Evolutionary conservation across 139 green algal genomes (phyloP), one percentile per base, ranked within the genome.

Genomic region (Yamagishiella unicocca): DNA sequence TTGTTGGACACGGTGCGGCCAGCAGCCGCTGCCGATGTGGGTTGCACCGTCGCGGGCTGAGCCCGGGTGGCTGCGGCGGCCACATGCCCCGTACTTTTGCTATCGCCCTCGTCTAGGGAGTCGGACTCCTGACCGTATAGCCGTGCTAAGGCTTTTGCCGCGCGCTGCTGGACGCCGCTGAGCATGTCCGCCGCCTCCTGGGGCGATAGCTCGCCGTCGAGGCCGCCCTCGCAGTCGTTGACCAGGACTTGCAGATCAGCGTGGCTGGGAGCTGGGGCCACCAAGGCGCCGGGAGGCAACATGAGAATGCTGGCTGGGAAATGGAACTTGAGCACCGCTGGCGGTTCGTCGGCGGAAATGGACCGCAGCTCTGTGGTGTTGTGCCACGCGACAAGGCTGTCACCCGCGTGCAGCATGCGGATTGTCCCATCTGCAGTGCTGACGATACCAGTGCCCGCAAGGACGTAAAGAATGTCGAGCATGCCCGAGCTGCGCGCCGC

Each of bases 271-370:
- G 42, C 4, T 6, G 61, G 42, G 29, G 79, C 61, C 12, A 24
- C 61, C 7, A 43, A n/a, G 21, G 79, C 14, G n/a, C 79, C 79
- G 19, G 79, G 79, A 7, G 79, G 61, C 58, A 75, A 61, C 58
- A 75, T 75, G 43, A 89, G 61, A 4, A 85, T 31, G 62, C 25
- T 45, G 45, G 72, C 37, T 10, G 85, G 85, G 74, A 90, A 72
- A 42, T 86, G 85, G 76, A 90, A 90, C 67, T 86, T 90, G 38
- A 90, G 85, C 50, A 76, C 66, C 17, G 72, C 76, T 17, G 82
- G 77, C 10, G 64, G 64, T 76, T 74, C 40, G n/a, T 27, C 43
- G 12, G n/a, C 22, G 0, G 79, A 64, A 7, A 67, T 6, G 4
- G 72, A 21, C 0, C 5, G 37, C 74, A 90, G 19, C 21, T 54